Base-by-base conservation (phyloP, 768 basidiomycete species). In the Cystofilobasidium bisporidii region DNA sequence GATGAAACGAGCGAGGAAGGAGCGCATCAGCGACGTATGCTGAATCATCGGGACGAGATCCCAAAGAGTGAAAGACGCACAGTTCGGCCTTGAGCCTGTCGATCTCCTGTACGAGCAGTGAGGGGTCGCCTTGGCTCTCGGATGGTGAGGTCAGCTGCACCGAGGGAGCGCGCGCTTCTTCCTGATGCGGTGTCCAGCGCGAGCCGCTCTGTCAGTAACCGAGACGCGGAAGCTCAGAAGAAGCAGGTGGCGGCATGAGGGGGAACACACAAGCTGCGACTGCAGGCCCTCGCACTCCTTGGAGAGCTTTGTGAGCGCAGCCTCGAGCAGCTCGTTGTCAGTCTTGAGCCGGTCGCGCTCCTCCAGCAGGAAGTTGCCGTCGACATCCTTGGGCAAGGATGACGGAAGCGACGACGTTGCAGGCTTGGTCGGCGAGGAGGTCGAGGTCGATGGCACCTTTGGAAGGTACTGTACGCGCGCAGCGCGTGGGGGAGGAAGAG, bases 321-420 rank as follows among this genome's bases (percentile, higher is more conserved):
- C 87, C 76, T 92, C 86, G 4, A 96, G 79, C 0, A 87, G 86
- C 74, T 91, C 88, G 76, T 94, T 94, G 79, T 93, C 90, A 4
- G 84, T 81, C 18, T 87, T 79, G 63, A 91, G 82, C 70, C 84
- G 84, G 69, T 85, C 87, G 66, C 85, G 82, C 73, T 88, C 91
- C 6, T 83, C 85, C 61, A 82, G 82, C 76, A 91, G 91, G 75
- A 89, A 92, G 72, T 91, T 89, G 75, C 91, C 88, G 74, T 91
- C 89, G 76, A 88, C 89, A 74, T 47, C 41, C 30, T 32, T 28
- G 5, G 53, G 26, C 30, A 50, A 24, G n/a, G 20, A 6, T 55
- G 50, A 17, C 43, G 20, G 30, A 32, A 3, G 32, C 30, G 20
- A 6, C 24, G 30, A 11, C 32, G n/a, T 12, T 45, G 26, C 47